These are phyloP conservation scores for Citropsis articulata DNA, from an alignment of 345 rosid species.

Conservation along the genomic window DNA sequence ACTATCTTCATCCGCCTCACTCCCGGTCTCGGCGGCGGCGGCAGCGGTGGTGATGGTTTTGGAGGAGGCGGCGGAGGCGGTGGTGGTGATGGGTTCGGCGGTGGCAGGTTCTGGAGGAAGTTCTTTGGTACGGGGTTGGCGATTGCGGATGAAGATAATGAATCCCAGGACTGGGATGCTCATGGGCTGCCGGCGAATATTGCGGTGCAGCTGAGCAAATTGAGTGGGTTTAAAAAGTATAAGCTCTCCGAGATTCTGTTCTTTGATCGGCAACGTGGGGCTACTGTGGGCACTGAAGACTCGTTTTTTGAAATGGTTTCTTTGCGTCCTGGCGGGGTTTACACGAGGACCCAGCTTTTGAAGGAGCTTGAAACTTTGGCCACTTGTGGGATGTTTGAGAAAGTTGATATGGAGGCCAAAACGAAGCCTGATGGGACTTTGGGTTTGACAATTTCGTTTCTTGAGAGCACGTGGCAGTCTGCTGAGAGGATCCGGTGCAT, in stretches of 20 bases:
- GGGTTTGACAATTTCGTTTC: conserved; percentile 59
- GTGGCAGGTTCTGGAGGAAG: conserved; percentile 53
- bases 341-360: conserved; percentile 74
- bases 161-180: conserved; percentile 75
- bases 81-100: conserved; percentile 45
- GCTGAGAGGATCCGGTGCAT: conserved; percentile 87
- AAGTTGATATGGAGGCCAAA: conserved; percentile 82
- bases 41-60: conserved; percentile 25
- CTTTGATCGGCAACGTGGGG: conserved; percentile 57
- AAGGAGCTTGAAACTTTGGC: conserved; percentile 90
- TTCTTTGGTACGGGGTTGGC: conserved; percentile 54
- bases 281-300: conserved; percentile 77
- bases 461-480: conserved; percentile 91
- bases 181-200: conserved; percentile 92
- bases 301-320: conserved; percentile 98
- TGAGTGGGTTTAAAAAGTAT: conserved; percentile 83
- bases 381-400: conserved; percentile 99
- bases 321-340: conserved; percentile 73
- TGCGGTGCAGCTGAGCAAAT: conserved; percentile 70
- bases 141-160: conserved; percentile 66
- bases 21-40: conserved; percentile 27
- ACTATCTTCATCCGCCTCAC: conserved; percentile 49
- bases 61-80: conserved; percentile 39
- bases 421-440: conserved; percentile 83
- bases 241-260: conserved; percentile 80